Percentiles rank a stretch among this genome's conserved stretches.
phyloP scores from a whole-genome alignment of 345 rosid species.

The Euphorbia peplus region DNA sequence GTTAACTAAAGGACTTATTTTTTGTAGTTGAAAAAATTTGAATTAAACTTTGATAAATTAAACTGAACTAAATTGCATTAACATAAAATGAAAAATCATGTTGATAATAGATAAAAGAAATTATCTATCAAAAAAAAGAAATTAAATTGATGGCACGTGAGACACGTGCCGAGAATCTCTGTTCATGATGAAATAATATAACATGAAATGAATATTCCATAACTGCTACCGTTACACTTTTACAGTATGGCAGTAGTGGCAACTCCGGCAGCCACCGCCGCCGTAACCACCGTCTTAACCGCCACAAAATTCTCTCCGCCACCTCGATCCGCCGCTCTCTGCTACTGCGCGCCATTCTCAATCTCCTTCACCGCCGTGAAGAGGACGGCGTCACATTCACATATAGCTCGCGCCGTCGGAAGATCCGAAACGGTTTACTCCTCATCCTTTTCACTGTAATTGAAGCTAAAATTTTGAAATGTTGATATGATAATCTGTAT shows the following conservation, averaged over 20 bases:
- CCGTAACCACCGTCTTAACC: not conserved
- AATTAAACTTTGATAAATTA: no score
- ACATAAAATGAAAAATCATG: no score
- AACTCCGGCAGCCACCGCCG: no score
- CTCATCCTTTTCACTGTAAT: no score
- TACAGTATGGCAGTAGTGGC: not conserved
- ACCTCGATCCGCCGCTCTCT: not conserved
- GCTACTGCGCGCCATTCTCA: not conserved
- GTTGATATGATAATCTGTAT: not conserved
- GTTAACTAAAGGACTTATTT: no score
- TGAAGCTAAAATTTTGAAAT: no score
- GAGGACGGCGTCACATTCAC: not conserved
- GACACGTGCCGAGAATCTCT: not conserved
- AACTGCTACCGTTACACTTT: not conserved
- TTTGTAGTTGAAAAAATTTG: no score
- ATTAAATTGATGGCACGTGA: not conserved
- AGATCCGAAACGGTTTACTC: slow-evolving; percentile 17
- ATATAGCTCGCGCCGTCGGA: slow-evolving; percentile 8
- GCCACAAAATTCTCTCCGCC: not conserved
- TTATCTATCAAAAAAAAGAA: no score
- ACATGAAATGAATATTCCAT: not conserved
- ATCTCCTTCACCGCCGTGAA: not conserved
- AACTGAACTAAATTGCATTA: no score
- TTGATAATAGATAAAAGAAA: no score
- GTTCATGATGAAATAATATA: not conserved